A percentile compares a stretch with the other conserved stretches of the same genome.
phyloP scores from a whole-genome alignment of 805 yeast species.

The Candida khao-thaluensis region DNA sequence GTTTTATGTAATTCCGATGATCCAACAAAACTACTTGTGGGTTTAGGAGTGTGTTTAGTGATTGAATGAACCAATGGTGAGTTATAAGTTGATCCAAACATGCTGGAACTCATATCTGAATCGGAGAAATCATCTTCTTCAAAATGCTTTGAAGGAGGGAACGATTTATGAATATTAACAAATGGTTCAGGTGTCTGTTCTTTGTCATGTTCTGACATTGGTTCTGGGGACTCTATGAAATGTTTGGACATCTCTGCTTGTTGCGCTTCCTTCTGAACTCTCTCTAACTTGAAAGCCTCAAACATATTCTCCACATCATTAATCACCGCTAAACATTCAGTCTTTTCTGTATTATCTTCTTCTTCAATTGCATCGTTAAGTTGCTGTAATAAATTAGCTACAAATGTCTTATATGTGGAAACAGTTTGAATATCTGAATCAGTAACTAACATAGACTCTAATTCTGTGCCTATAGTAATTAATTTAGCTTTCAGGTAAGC shows the following conservation, averaged over 20 bases:
- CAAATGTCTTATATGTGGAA: constrained; percentile 54
- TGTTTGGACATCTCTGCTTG: neutral
- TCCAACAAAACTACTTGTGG: constrained; percentile 3
- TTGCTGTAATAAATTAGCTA: constrained; percentile 56
- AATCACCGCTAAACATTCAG: constrained; percentile 66
- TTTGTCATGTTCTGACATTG: constrained; percentile 2
- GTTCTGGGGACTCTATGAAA: neutral
- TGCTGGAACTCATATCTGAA: constrained; percentile 23
- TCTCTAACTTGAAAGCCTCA: constrained; percentile 46
- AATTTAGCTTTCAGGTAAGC: constrained; percentile 66
- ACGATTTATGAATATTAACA: constrained; percentile 4
- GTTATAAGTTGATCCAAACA: constrained; percentile 19
- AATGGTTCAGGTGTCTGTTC: constrained; percentile 8
- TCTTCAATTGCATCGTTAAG: constrained; percentile 52
- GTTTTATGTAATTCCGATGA: constrained; percentile 47
- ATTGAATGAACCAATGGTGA: constrained; percentile 43
- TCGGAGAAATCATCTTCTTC: constrained; percentile 24
- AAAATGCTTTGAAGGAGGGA: neutral
- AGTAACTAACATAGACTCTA: constrained; percentile 48
- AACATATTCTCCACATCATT: constrained; percentile 75
- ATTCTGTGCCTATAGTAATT: constrained; percentile 61
- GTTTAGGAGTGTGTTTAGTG: constrained; percentile 22
- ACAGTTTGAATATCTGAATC: constrained; percentile 23
- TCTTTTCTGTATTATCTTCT: constrained; percentile 56
- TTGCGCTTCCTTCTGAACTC: constrained; percentile 3